Conservation (phyloP, 345 rosid genomes). For the Ceriops zippeliana region DNA sequence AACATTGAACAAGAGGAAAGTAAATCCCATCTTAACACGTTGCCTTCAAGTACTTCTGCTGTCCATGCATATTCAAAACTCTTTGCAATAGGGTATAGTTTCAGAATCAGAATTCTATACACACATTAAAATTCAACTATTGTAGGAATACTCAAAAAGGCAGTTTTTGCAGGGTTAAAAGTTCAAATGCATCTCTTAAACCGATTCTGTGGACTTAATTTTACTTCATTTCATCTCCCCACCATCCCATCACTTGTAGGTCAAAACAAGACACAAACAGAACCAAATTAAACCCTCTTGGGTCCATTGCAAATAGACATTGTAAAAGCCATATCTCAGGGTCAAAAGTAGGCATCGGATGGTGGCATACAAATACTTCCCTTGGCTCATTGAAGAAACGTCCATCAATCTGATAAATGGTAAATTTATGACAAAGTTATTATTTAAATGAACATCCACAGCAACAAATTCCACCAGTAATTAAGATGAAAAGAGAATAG, state of each 20-base stretch:
- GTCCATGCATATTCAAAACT: not conserved
- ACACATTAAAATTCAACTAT: not conserved
- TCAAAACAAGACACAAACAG: not conserved
- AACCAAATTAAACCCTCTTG: not conserved
- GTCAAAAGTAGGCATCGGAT: not conserved
- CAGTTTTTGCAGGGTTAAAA: not conserved
- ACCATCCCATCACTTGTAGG: not conserved
- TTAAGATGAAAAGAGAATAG: not conserved
- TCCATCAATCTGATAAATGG: constrained; percentile 1
- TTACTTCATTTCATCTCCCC: not conserved
- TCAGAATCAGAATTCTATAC: not conserved
- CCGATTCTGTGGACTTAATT: not conserved
- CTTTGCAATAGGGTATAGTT: not conserved
- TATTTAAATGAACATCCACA: not conserved
- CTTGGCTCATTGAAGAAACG: not conserved
- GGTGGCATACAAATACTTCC: not conserved
- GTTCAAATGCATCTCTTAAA: not conserved
- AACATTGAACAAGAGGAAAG: too few relatives aligned
- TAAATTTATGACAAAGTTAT: not conserved
- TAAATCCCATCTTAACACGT: not conserved
- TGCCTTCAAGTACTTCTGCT: not conserved
- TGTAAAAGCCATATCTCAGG: not conserved
- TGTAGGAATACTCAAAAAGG: not conserved
- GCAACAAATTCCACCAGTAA: not conserved
- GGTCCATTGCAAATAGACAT: not conserved